Evolutionary conservation across 768 basidiomycete genomes (phyloP), one percentile per base, ranked within the genome.

Genomic region (Xerocomellus intermedius): DNA sequence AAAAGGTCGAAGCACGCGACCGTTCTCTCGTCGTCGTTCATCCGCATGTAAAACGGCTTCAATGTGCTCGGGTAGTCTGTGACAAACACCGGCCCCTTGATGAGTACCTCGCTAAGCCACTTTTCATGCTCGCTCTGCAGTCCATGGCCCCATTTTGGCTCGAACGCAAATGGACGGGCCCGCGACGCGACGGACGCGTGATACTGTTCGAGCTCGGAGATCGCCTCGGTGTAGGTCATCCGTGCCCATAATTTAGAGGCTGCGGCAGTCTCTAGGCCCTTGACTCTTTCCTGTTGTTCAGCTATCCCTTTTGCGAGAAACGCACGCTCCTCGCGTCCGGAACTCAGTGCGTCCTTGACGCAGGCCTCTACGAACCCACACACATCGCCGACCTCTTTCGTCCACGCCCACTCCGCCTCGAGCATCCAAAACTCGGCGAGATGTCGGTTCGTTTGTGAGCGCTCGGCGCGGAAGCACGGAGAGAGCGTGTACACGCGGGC

Each of bases 361-460:
- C 73, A 77, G 19, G 71, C 76, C 66, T 91, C 88, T 3, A 82
- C 79, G 22, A 86, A 73, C 42, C 69, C 63, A 68, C 85, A 82
- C 17, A 89, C 69, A 39, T 79, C 76, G 3, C 75, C 73, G 5
- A 87, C 67, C 8, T 69, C 67, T 22, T 63, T 60, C 21, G 76
- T 73, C 65, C 85, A 89, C 0, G 85, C 85, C 81, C 92, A 87
- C 68, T 99, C 97, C 0, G 91, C 95, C 73, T 99, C 97, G 50
- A 98, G 83, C 97, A 99, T 99, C 90, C 93, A 98, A 71, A 99
- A 99, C 70, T 99, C 97, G 48, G 92, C 85, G 13, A 99, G 81
- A 68, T 99, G 97, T n/a, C 96, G 79, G 32, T 83, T 82, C 2
- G 96, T 98, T 61, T 87, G 80, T 3, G 87, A 90, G 6, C 84